A percentile compares a stretch with the other conserved stretches of the same genome.
These are phyloP conservation scores for Metschnikowia gruessii DNA, from an alignment of 805 yeast genomes.

Conservation along the genomic window DNA sequence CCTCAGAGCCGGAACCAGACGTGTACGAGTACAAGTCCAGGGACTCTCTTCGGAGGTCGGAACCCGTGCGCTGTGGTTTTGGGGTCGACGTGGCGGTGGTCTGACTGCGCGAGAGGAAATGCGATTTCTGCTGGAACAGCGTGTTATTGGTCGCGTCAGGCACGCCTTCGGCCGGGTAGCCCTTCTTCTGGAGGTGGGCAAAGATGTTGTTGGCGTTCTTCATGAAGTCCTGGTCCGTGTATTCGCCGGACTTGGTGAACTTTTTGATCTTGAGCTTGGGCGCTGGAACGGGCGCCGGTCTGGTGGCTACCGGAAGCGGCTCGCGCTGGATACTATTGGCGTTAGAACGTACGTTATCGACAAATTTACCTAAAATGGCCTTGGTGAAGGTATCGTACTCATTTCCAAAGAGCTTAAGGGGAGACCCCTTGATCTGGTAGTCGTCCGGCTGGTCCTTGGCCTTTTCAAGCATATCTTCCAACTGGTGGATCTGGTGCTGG, in stretches of 20 bases:
- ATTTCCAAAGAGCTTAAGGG: constrained; percentile 38
- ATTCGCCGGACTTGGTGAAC: constrained; percentile 30
- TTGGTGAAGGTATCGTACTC: constrained; percentile 43
- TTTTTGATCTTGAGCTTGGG: constrained; percentile 28
- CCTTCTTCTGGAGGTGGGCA: constrained; percentile 37
- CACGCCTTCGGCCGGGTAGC: constrained; percentile 14
- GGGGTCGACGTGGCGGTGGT: constrained; percentile 42
- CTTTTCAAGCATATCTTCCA: constrained; percentile 25
- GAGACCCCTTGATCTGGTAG: constrained; percentile 29
- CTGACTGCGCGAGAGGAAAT: constrained; percentile 9
- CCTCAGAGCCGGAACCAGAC: constrained; percentile 33
- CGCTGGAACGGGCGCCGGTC: constrained; percentile 4
- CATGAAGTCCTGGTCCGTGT: constrained; percentile 36
- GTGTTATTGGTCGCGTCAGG: constrained; percentile 4
- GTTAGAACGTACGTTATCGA: constrained; percentile 19
- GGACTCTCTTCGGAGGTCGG: neutral
- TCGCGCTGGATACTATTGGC: constrained; percentile 18
- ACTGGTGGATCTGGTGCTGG: constrained; percentile 21
- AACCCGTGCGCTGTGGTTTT: constrained; percentile 23
- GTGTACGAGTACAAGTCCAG: constrained; percentile 23
- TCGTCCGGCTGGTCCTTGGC: constrained; percentile 23
- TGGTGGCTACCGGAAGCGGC: constrained; percentile 1
- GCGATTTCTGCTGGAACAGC: constrained; percentile 8
- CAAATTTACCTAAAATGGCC: constrained; percentile 20
- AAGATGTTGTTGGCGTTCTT: constrained; percentile 40